Evolutionary conservation across 345 rosid genomes (phyloP), one percentile per base, ranked within the genome.

Genomic region (Linum trigynum): DNA sequence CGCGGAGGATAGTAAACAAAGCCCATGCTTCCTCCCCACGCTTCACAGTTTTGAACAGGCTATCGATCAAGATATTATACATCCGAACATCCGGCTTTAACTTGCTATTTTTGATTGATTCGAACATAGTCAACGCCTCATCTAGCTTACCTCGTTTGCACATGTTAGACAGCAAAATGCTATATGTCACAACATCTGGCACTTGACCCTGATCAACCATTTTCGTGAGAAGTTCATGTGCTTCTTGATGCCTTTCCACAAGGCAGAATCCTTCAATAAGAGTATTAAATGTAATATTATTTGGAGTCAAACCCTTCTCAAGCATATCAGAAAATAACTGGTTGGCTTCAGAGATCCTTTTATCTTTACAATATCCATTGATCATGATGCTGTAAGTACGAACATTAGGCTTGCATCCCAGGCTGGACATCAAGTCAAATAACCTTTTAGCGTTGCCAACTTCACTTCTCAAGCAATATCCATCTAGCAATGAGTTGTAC

Each of bases 121-220:
- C 35, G 38, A 50, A 65, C 17, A 65, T 10, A 32, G 14, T 17
- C 16, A 66, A 56, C 16, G 69, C 62, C 7, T 55, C 37, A 6
- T 55, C 61, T 2, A 39, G 7, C n/a, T 17, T 38, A 11, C 60
- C 68, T n/a, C 56, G 61, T 56, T 65, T 55, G 10, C 48, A 65
- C 4, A 65, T 36, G 61, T 61, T 61, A 38, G 55, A 43, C 14
- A 39, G 7, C 3, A 65, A 23, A 38, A 38, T 40, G 11, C 37
- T 37, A 51, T 38, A 53, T 4, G 61, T 55, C 4, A 10, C 11
- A 23, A 8, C 10, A 56, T 17, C 2, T 15, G 68, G 68, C 55
- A 38, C 9, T 8, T 9, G 61, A 3, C 68, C 68, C 7, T 1
- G 16, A 2, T 5, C n/a, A 38, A 15, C 10, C 68, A 56, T 65